These are phyloP conservation scores for Amphirosellinia nigrospora DNA, from an alignment of 495 filamentous ascomycete species.

Conservation along the genomic window DNA sequence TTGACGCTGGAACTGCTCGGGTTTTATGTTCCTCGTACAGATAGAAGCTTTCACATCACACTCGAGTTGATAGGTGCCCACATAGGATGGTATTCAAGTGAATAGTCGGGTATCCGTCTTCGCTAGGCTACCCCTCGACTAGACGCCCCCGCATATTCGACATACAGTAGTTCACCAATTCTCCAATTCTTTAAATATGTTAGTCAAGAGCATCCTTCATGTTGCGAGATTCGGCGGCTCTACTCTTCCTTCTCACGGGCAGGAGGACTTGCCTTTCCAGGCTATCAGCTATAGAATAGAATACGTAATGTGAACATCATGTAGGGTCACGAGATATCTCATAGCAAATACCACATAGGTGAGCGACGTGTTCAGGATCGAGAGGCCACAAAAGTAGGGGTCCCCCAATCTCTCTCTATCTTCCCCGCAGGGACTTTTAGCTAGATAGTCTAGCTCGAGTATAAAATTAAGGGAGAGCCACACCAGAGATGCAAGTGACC, in stretches of 20 bases:
- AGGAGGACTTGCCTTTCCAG: conserved; percentile 5
- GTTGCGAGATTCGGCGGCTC: background rate
- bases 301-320: background rate
- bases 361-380: background rate
- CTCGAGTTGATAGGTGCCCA: background rate
- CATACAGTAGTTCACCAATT: background rate
- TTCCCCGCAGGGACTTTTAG: background rate
- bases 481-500: background rate
- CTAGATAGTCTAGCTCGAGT: background rate
- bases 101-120: background rate
- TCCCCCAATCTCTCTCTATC: background rate
- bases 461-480: background rate
- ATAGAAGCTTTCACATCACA: background rate
- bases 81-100: background rate
- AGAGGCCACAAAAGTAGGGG: background rate
- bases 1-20: background rate
- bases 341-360: background rate
- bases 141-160: conserved; percentile 1
- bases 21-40: background rate
- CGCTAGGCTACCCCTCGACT: background rate
- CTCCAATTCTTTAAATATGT: background rate
- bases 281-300: background rate
- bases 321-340: background rate
- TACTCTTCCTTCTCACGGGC: background rate
- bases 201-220: background rate